Conservation (phyloP, 1,284 basidiomycete species). For the Phellopilus nigrolimitatus region DNA sequence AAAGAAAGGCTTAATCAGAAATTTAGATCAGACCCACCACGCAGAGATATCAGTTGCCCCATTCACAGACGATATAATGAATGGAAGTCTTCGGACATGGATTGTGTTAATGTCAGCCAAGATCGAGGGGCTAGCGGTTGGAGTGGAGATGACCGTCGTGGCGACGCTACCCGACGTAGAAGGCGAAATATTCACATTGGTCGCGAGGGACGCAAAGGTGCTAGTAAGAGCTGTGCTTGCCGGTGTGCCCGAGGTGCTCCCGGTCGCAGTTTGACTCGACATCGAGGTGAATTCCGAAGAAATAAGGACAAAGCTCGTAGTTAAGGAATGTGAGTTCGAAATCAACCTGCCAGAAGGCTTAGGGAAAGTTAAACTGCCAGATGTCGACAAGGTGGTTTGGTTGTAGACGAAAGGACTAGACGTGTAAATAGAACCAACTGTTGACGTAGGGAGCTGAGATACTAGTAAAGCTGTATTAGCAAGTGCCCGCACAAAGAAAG, state of each 20-base stretch:
- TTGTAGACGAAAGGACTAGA: not conserved
- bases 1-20: not conserved
- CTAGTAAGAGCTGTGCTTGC: too few relatives aligned
- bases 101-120: slow-evolving; percentile 27
- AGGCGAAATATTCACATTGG: not conserved
- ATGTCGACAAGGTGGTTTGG: too few relatives aligned
- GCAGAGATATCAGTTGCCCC: slow-evolving; percentile 24
- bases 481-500: too few relatives aligned
- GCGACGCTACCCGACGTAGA: not conserved
- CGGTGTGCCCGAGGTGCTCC: too few relatives aligned
- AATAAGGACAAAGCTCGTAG: too few relatives aligned
- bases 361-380: too few relatives aligned
- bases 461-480: too few relatives aligned
- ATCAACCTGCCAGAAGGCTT: too few relatives aligned
- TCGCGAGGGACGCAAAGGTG: not conserved
- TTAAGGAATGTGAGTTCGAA: too few relatives aligned
- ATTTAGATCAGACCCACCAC: slow-evolving; percentile 27
- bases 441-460: not conserved
- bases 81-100: slow-evolving; percentile 26
- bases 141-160: slow-evolving; percentile 6
- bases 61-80: slow-evolving; percentile 28
- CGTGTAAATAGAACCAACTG: not conserved
- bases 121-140: slow-evolving; percentile 12
- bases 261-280: too few relatives aligned
- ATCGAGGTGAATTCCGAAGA: too few relatives aligned